A percentile compares a stretch with the other conserved stretches of the same genome.
Evolutionary conservation across 495 filamentous ascomycete species (phyloP).

Genomic region (Filosporella fistucella): DNA sequence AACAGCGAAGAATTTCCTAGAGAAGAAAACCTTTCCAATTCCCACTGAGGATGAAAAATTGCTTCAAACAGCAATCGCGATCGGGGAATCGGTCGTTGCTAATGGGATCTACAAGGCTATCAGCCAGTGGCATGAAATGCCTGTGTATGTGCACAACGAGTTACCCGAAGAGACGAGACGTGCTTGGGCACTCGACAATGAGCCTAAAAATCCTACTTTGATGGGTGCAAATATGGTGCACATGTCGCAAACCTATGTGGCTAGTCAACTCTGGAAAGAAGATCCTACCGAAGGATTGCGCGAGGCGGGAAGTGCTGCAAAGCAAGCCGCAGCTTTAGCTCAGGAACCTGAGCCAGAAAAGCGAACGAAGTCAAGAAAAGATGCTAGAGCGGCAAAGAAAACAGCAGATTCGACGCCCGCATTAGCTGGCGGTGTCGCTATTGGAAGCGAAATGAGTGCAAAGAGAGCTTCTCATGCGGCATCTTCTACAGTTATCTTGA

Average conservation of each 20-base stretch:
- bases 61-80: conserved; percentile 55
- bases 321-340: background rate
- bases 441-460: too few species aligned
- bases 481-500: too few species aligned
- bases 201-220: conserved; percentile 21
- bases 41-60: conserved; percentile 51
- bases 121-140: conserved; percentile 69
- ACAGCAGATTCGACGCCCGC: too few species aligned
- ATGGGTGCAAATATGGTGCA: conserved; percentile 46
- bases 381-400: background rate
- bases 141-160: conserved; percentile 58
- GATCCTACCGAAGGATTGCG: conserved; percentile 14
- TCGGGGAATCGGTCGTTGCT: conserved; percentile 52
- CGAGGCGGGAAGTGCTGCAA: background rate
- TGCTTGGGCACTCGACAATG: conserved; percentile 60
- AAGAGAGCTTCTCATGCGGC: too few species aligned
- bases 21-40: conserved; percentile 46
- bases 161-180: conserved; percentile 50
- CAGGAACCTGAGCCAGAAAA: background rate
- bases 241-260: conserved; percentile 55
- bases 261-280: conserved; percentile 37
- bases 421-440: background rate
- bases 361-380: background rate
- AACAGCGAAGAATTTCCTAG: conserved; percentile 59
- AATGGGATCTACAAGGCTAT: conserved; percentile 63